A percentile compares a stretch with the other conserved stretches of the same genome.
Conservation (phyloP, 129 eudicot species). For the Helichrysum umbraculigerum region DNA sequence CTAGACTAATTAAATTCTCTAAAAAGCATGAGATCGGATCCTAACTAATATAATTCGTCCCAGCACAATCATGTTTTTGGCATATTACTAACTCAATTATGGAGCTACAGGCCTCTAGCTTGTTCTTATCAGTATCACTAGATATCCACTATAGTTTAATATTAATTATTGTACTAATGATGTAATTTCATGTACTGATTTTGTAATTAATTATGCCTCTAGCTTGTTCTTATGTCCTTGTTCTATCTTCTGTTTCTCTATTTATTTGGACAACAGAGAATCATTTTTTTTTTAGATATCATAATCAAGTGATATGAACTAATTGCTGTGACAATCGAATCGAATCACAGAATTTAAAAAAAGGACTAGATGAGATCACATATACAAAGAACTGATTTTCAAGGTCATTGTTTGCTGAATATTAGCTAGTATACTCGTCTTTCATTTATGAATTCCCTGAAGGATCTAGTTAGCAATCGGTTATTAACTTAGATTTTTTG, state of each 20-base stretch:
- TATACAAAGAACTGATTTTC: too few relatives aligned
- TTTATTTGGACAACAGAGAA: too few relatives aligned
- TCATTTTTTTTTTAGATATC: too few relatives aligned
- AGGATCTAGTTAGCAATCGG: not conserved
- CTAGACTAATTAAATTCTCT: not conserved
- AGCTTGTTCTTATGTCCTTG: slow-evolving; percentile 16
- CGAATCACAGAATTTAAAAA: too few relatives aligned
- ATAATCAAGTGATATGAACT: too few relatives aligned
- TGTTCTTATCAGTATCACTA: slow-evolving; percentile 25
- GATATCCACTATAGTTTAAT: slow-evolving; percentile 20
- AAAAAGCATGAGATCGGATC: slow-evolving; percentile 23
- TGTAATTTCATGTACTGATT: slow-evolving; percentile 38
- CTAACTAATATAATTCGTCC: slow-evolving; percentile 22
- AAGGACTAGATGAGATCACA: too few relatives aligned
- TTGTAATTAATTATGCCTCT: slow-evolving; percentile 10
- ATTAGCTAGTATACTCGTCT: too few relatives aligned
- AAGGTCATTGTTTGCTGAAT: too few relatives aligned
- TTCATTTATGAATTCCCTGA: not conserved
- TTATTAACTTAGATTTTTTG: too few relatives aligned
- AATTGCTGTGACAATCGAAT: too few relatives aligned
- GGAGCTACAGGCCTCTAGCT: not conserved
- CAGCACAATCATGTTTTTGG: slow-evolving; percentile 33
- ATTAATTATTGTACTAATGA: slow-evolving; percentile 24
- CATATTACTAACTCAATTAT: slow-evolving; percentile 38
- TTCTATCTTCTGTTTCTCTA: not conserved